phyloP scores from a whole-genome alignment of 805 yeast genomes.

The Komagataella populi region DNA sequence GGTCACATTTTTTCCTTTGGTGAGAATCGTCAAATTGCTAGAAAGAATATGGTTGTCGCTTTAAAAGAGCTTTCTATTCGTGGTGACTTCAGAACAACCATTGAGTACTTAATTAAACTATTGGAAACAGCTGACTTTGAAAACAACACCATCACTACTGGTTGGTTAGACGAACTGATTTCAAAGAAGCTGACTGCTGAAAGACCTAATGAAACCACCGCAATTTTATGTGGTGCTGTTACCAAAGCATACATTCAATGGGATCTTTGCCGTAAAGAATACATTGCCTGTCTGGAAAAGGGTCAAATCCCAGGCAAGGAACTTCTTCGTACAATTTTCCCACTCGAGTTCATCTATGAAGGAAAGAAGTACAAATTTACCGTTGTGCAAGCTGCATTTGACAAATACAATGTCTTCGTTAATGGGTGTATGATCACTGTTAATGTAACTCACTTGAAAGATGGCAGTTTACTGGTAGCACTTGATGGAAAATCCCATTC shows the following conservation, averaged over 20 bases:
- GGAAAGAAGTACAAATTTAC: conserved; percentile 90
- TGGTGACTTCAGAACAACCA: conserved; percentile 98
- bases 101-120: conserved; percentile 88
- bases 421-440: conserved; percentile 88
- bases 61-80: conserved; percentile 90
- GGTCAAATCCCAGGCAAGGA: conserved; percentile 91
- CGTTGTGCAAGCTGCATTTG: conserved; percentile 83
- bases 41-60: conserved; percentile 99
- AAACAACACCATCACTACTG: conserved; percentile 93
- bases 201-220: conserved; percentile 84
- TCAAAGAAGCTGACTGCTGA: conserved; percentile 90
- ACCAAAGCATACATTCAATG: conserved; percentile 84
- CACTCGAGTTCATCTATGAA: conserved; percentile 91
- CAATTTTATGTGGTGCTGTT: conserved; percentile 95
- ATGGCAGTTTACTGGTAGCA: conserved; percentile 85
- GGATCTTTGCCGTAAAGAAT: conserved; percentile 55
- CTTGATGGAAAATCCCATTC: conserved; percentile 90
- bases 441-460: conserved; percentile 79
- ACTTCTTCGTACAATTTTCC: conserved; percentile 73
- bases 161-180: conserved; percentile 97
- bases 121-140: conserved; percentile 95
- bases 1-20: conserved; percentile 99
- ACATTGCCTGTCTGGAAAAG: conserved; percentile 67
- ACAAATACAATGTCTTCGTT: conserved; percentile 76
- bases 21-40: conserved; percentile 93